Base-by-base conservation (phyloP, 345 rosid genomes). In the Firmiana major region DNA sequence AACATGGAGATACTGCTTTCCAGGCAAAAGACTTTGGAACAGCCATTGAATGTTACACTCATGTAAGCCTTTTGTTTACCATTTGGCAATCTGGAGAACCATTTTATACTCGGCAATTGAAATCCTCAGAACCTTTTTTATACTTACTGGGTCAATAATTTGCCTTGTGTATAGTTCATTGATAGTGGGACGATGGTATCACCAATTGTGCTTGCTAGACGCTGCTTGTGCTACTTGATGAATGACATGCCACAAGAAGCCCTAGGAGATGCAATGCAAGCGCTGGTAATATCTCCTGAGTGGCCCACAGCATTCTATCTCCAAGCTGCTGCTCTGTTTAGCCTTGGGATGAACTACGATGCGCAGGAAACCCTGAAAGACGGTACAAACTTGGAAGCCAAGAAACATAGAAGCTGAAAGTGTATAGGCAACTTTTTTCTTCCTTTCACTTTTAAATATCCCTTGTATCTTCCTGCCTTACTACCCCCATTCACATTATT, bases 241-340 rank as follows among this genome's bases (percentile, higher is more conserved):
- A 89, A 83, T 74, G 87, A 87, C 72, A 89, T 88, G 97, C 84
- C 88, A 24, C 95, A 92, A 77, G 88, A 90, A 81, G 97, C 97
- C 40, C 95, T 92, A 36, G 95, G 92, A 54, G 97, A 91, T 64
- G 95, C 93, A 3, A 90, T 89, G 95, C 95, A 90, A 75, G 92
- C 95, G 26, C 95, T 88, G 80, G 93, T 85, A 42, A 78, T 89
- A 45, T 87, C 97, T 66, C 95, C 97, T 0, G 95, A 87, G 49
- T 92, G 97, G 95, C 81, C 95, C 12, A 88, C 97, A 1, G 90
- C 95, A 40, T 92, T 88, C 42, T 91, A 92, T 77, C 95, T 92
- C 70, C 94, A 92, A 78, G 95, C 97, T 38, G 94, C 93, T 77
- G 93, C 95, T 55, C 94, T 90, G 74, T 89, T 91, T 86, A 87